Conservation (phyloP, 2,329 filamentous ascomycete species). For the Coniella lustricola region DNA sequence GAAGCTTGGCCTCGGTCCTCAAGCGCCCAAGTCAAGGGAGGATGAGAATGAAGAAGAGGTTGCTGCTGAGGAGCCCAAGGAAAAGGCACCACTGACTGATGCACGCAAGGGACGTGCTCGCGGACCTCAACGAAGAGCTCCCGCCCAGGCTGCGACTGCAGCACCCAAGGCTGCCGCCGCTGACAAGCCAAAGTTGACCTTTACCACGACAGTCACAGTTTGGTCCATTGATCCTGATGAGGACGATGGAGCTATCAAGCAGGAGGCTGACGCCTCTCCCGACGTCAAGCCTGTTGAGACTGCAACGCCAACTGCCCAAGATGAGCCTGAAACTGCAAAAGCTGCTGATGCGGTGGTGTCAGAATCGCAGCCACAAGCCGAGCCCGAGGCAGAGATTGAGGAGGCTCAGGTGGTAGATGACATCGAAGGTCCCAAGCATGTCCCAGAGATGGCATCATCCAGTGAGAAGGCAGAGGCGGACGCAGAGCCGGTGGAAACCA, state of each 20-base stretch:
- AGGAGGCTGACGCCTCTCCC: conserved; percentile 2
- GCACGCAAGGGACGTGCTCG: conserved; percentile 85
- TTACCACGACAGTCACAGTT: conserved; percentile 40
- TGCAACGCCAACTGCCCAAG: neutral
- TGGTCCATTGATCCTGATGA: conserved; percentile 48
- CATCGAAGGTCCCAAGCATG: conserved; percentile 17
- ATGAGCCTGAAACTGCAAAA: conserved; percentile 9
- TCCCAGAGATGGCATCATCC: conserved; percentile 10
- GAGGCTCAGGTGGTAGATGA: conserved; percentile 4
- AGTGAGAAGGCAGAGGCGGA: conserved; percentile 12
- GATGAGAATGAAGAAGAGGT: conserved; percentile 47
- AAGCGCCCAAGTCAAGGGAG: conserved; percentile 57
- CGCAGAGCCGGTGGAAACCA: conserved; percentile 10
- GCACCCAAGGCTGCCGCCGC: conserved; percentile 24
- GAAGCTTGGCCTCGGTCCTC: conserved; percentile 78
- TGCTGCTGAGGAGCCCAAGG: conserved; percentile 48
- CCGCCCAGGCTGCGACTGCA: conserved; percentile 25
- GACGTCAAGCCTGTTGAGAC: conserved; percentile 11
- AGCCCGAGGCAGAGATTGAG: conserved; percentile 1
- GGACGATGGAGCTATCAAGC: conserved; percentile 34
- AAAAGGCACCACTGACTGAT: conserved; percentile 77
- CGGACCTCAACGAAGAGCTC: conserved; percentile 60
- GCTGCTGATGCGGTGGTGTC: conserved; percentile 6
- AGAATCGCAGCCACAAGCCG: neutral
- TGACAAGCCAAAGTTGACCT: conserved; percentile 34